Percentiles rank a stretch among this genome's conserved stretches.
phyloP scores from a whole-genome alignment of 257 asterid species.

The Solanum etuberosum region DNA sequence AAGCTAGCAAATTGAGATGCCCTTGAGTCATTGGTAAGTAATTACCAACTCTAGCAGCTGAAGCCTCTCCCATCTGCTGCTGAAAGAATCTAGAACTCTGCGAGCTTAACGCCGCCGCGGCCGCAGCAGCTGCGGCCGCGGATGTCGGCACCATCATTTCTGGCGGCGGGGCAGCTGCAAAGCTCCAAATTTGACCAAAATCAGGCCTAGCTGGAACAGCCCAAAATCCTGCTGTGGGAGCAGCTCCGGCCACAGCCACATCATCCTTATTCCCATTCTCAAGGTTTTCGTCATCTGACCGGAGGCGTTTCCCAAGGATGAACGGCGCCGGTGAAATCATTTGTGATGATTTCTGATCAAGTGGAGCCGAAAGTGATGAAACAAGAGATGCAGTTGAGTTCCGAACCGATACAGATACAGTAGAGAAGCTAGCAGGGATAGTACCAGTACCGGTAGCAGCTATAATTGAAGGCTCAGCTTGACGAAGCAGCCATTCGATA shows the following conservation, averaged over 20 bases:
- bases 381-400: slow-evolving; percentile 3
- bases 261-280: slow-evolving; percentile 37
- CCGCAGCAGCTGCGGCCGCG: slow-evolving; percentile 12
- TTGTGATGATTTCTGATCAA: slow-evolving; percentile 49
- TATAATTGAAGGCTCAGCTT: slow-evolving; percentile 93
- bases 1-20: slow-evolving; percentile 87
- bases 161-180: slow-evolving; percentile 46
- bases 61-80: slow-evolving; percentile 83
- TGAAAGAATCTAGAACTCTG: slow-evolving; percentile 70
- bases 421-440: slow-evolving; percentile 79
- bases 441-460: slow-evolving; percentile 97
- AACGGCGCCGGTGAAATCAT: slow-evolving; percentile 63
- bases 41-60: slow-evolving; percentile 93
- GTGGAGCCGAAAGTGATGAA: slow-evolving; percentile 19
- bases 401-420: slow-evolving; percentile 9
- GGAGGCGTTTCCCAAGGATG: slow-evolving; percentile 77
- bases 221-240: slow-evolving; percentile 63
- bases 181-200: slow-evolving; percentile 93
- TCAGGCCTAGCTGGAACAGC: slow-evolving; percentile 78
- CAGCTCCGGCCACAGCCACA: slow-evolving; percentile 8
- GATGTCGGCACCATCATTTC: slow-evolving; percentile 49
- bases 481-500: slow-evolving; percentile 95
- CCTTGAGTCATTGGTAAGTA: slow-evolving; percentile 90
- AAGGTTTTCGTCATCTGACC: slow-evolving; percentile 45
- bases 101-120: slow-evolving; percentile 13